These are phyloP conservation scores for Lasiosphaeria miniovina DNA, from an alignment of 495 filamentous ascomycete genomes.

Conservation along the genomic window DNA sequence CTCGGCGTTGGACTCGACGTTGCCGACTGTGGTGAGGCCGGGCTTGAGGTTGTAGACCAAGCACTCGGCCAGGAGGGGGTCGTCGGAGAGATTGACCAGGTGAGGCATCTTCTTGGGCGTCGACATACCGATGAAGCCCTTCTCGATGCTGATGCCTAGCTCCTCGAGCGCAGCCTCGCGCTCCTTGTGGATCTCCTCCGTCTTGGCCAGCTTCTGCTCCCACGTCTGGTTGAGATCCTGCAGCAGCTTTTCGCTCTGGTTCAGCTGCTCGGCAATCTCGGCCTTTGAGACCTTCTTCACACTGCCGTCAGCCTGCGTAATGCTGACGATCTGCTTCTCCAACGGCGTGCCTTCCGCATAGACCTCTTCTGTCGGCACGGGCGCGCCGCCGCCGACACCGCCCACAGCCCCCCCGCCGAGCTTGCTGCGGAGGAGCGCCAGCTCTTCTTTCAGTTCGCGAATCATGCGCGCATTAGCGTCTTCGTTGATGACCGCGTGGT, in stretches of 20 bases:
- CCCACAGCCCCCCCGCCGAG: constrained; percentile 63
- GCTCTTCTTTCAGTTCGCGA: constrained; percentile 91
- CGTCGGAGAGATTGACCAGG: constrained; percentile 95
- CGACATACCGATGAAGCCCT: constrained; percentile 91
- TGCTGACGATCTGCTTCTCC: constrained; percentile 94
- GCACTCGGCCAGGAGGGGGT: constrained; percentile 92
- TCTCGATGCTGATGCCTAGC: constrained; percentile 97
- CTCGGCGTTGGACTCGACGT: constrained; percentile 75
- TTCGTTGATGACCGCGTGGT: constrained; percentile 98
- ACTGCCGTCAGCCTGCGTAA: constrained; percentile 77
- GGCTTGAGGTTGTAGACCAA: constrained; percentile 98
- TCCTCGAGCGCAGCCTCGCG: constrained; percentile 94
- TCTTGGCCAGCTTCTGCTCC: constrained; percentile 94
- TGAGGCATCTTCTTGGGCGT: constrained; percentile 99
- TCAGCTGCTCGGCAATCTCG: constrained; percentile 94
- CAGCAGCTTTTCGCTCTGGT: constrained; percentile 93
- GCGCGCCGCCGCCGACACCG: constrained; percentile 40
- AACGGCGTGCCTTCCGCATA: constrained; percentile 90
- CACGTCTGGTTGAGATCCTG: constrained; percentile 97
- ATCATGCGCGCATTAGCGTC: constrained; percentile 99
- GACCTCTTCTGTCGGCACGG: constrained; percentile 63
- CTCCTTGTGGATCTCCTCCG: constrained; percentile 95
- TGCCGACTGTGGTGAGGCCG: constrained; percentile 87
- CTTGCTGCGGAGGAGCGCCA: constrained; percentile 82
- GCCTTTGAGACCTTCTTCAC: constrained; percentile 97